Base-by-base conservation (phyloP, 2,329 filamentous ascomycete species). In the Dactylonectria macrodidyma region DNA sequence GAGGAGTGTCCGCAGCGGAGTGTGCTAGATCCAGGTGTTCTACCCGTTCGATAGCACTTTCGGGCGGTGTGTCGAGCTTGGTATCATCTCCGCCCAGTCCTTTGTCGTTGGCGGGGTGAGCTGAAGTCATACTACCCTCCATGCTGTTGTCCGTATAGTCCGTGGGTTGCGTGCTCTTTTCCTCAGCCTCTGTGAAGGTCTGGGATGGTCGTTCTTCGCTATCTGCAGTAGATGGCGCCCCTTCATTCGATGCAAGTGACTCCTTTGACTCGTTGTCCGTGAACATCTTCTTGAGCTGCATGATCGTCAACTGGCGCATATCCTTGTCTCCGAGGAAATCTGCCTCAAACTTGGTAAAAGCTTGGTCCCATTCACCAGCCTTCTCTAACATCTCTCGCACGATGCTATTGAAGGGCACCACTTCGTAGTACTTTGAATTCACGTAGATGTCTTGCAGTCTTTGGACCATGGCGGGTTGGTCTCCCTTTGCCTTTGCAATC, bases 311-410 rank as follows among this genome's bases (percentile, higher is more conserved):
- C 75, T 96, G 91, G 69, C 95, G 90, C 76, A 99, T 97, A 82
- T 99, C 96, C 77, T 97, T 98, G 80, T 99, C 97, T 0, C 95
- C 95, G 75, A 99, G 92, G 82, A 95, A 99, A 74, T 97, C 93
- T 50, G 91, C 90, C 78, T 99, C 97, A 67, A 99, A 98, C 62
- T 96, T 93, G 63, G 90, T 87, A 82, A 99, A 99, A 0, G 90
- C 90, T 26, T 92, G 90, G 77, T 99, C 97, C 96, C 96, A 99
- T 71, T 95, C 94, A 22, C 95, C 91, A 4, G 95, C 95, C 74
- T 93, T 97, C 78, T 98, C 95, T 71, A 98, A 91, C 85, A 97
- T 96, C 63, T 94, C 93, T 72, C 95, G 91, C 57, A 98, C 89
- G 8, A 95, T 93, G 65, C 92, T 88, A 74, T 98, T 99, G 70